Conservation (phyloP, 2,329 filamentous ascomycete genomes). For the Massarina eburnea region DNA sequence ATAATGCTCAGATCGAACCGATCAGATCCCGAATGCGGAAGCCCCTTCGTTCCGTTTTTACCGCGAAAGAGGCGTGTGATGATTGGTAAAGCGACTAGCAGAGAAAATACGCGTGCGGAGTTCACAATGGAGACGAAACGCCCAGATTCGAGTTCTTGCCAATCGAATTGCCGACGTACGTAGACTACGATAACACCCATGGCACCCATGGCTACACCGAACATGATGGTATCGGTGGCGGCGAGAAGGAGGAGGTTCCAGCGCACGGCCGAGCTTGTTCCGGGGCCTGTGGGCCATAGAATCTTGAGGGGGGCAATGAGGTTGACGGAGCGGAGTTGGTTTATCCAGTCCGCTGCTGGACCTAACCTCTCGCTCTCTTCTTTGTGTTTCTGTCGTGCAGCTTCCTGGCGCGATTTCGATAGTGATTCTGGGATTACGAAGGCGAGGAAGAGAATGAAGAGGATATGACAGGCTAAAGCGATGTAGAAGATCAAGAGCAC, state of each 20-base stretch:
- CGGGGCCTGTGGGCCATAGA: constrained; percentile 70
- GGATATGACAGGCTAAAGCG: constrained; percentile 68
- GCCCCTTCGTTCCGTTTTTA: constrained; percentile 44
- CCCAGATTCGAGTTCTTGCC: constrained; percentile 79
- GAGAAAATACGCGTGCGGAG: constrained; percentile 70
- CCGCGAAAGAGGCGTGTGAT: constrained; percentile 75
- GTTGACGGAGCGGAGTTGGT: constrained; percentile 56
- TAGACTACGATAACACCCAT: constrained; percentile 85
- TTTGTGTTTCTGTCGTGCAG: constrained; percentile 69
- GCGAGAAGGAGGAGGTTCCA: constrained; percentile 83
- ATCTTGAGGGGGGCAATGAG: constrained; percentile 76
- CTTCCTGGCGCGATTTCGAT: constrained; percentile 68
- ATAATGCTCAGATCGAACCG: constrained; percentile 76
- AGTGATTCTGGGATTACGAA: constrained; percentile 83
- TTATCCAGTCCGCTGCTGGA: constrained; percentile 47
- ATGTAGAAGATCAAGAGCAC: constrained; percentile 85
- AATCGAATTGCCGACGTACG: constrained; percentile 75
- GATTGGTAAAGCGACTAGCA: constrained; percentile 74
- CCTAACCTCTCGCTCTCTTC: constrained; percentile 42
- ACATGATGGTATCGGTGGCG: constrained; percentile 76
- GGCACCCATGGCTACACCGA: constrained; percentile 78
- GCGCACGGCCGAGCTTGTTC: constrained; percentile 63
- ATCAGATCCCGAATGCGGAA: constrained; percentile 66
- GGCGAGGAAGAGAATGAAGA: constrained; percentile 72
- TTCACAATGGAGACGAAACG: constrained; percentile 81